phyloP scores from a whole-genome alignment of 2,329 filamentous ascomycete species.

The Metarhizium album region DNA sequence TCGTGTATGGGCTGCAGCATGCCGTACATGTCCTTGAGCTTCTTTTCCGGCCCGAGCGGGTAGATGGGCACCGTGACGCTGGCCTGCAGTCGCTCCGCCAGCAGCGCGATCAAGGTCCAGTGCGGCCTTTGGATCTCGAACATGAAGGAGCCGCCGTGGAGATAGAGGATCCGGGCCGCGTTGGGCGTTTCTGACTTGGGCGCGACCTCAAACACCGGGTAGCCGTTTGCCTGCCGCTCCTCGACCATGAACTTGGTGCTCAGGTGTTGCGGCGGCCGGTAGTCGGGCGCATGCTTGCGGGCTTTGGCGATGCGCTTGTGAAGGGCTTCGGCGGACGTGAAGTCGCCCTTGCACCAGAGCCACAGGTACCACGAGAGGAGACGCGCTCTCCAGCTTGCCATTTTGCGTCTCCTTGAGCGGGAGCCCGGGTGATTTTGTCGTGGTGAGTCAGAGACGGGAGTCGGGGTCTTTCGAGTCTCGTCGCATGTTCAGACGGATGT shows the following conservation, averaged over 20 bases:
- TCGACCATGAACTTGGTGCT: conserved; percentile 17
- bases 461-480: too few species aligned
- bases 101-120: conserved; percentile 17
- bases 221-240: conserved; percentile 10
- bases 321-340: conserved; percentile 15
- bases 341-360: conserved; percentile 16
- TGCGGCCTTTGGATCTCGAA: conserved; percentile 18
- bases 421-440: neutral
- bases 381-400: conserved; percentile 18
- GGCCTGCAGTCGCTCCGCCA: conserved; percentile 20
- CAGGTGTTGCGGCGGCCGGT: conserved; percentile 14
- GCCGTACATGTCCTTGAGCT: conserved; percentile 21
- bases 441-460: too few species aligned
- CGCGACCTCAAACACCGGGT: conserved; percentile 18
- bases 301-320: conserved; percentile 14
- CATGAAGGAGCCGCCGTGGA: conserved; percentile 21
- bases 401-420: conserved; percentile 3
- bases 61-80: conserved; percentile 22
- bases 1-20: conserved; percentile 21
- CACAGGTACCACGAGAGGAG: conserved; percentile 18
- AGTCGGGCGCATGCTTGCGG: conserved; percentile 11
- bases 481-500: neutral
- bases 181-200: conserved; percentile 19
- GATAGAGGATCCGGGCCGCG: conserved; percentile 19
- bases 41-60: conserved; percentile 21